phyloP scores from a whole-genome alignment of 1,139 yeast species.

The Hemisphaericaspora lyxosophila region DNA sequence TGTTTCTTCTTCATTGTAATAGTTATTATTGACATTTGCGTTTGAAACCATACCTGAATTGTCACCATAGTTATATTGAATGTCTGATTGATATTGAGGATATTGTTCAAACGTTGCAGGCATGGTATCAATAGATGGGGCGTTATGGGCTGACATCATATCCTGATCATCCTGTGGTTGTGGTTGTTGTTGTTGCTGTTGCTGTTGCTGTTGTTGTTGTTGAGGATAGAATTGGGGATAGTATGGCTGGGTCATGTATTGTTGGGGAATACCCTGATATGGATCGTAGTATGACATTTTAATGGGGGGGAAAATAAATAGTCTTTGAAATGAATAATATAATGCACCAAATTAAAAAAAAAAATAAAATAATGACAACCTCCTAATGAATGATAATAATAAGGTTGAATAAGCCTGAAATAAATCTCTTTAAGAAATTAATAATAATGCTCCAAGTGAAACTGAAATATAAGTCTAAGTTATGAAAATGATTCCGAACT shows the following conservation, averaged over 20 bases:
- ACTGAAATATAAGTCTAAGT: no score
- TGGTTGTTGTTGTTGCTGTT: conserved; percentile 3
- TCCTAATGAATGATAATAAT: no score
- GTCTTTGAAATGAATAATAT: not conserved
- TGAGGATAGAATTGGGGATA: conserved; percentile 35
- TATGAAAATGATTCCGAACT: no score
- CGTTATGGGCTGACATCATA: conserved; percentile 2
- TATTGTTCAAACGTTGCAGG: conserved; percentile 15
- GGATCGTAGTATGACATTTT: conserved; percentile 48
- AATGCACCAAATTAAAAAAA: conserved; percentile 2
- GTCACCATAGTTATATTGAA: conserved; percentile 2
- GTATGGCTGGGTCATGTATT: conserved; percentile 35
- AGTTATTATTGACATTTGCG: conserved; percentile 19
- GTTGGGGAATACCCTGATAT: conserved; percentile 43
- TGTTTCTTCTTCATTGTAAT: conserved; percentile 25
- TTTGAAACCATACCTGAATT: conserved; percentile 3
- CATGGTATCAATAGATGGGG: conserved; percentile 15
- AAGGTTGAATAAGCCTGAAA: no score
- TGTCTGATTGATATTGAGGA: conserved; percentile 7
- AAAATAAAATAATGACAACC: no score
- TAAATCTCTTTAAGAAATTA: no score
- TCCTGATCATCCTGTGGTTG: conserved; percentile 7
- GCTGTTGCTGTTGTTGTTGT: conserved; percentile 15
- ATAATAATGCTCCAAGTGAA: no score
- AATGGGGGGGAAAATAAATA: not conserved